phyloP scores from a whole-genome alignment of 352 stramenopile genomes.

The Phytophthora brassicae region DNA sequence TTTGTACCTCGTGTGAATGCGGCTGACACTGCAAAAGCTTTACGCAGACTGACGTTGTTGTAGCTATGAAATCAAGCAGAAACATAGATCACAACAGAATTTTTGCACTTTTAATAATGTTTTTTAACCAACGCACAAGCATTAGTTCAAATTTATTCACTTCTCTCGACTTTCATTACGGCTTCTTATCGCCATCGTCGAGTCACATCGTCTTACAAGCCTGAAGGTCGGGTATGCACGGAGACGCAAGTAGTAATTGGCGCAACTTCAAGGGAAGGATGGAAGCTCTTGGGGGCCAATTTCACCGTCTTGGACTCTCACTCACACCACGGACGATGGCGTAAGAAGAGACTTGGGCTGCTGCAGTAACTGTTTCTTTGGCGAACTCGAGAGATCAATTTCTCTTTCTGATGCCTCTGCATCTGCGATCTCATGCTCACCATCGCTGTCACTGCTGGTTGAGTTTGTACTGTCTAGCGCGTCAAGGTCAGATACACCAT shows the following conservation, averaged over 20 bases:
- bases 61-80: background rate
- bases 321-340: slow-evolving; percentile 64
- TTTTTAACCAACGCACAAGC: too few relatives aligned
- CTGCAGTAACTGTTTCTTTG: slow-evolving; percentile 40
- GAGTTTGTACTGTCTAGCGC: slow-evolving; percentile 34
- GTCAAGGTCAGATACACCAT: slow-evolving; percentile 24
- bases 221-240: slow-evolving; percentile 23
- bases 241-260: slow-evolving; percentile 13
- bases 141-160: slow-evolving; percentile 37
- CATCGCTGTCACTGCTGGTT: slow-evolving; percentile 29
- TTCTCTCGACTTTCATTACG: slow-evolving; percentile 25
- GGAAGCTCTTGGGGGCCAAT: slow-evolving; percentile 5
- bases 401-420: slow-evolving; percentile 19
- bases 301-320: slow-evolving; percentile 17
- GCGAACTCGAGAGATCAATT: slow-evolving; percentile 29
- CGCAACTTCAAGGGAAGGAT: slow-evolving; percentile 15
- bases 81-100: too few relatives aligned
- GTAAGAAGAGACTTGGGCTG: slow-evolving; percentile 49
- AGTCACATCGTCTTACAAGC: slow-evolving; percentile 22
- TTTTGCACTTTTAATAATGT: too few relatives aligned
- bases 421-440: slow-evolving; percentile 23
- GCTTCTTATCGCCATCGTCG: slow-evolving; percentile 28
- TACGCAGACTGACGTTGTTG: slow-evolving; percentile 25
- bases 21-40: slow-evolving; percentile 14
- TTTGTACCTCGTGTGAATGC: slow-evolving; percentile 25